Base-by-base conservation (phyloP, 1,139 yeast genomes). In the Petasospora fabianii region DNA sequence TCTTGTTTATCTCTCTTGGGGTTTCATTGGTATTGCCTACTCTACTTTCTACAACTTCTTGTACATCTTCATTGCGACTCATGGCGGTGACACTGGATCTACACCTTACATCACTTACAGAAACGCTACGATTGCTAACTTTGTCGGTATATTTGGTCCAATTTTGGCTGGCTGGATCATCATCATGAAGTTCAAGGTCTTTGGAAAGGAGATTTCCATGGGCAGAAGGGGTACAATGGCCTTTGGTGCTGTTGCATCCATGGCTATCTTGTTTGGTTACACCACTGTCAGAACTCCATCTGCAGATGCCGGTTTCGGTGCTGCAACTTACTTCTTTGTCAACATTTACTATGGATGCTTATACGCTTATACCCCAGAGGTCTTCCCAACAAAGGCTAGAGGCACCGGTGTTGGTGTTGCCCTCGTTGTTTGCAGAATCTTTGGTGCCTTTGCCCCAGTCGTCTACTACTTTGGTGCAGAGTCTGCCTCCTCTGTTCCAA, bases 161-260 rank as follows among this genome's bases (percentile, higher is more conserved):
- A 53, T 76, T 12, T 56, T 77, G 30, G 84, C 76, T 6, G 80
- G 75, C 34, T 17, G 57, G 27, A 42, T 72, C 33, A 61, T 71
- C 40, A 59, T 63, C 35, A 54, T 73, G 27, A 47, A 41, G 16
- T 43, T 80, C 77, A 11, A 52, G 51, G 34, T 30, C 1, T 35
- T 31, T 15, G 44, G 45, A 7, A 46, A 35, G 27, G 15, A 35
- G 2, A 19, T 41, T 3, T 19, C 38, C 16, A 47, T 75, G 26
- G 84, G 84, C 8, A 64, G 83, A 49, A 64, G 77, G 48, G 82
- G 81, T 6, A 67, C 78, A 3, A 62, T 78, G 69, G 64, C 64
- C 13, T 60, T 77, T 40, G 81, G 82, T 14, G 78, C 78, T 0
- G 13, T 77, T 10, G 46, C 65, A 5, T 60, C 75, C 14, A 76